Percentiles rank a stretch among this genome's conserved stretches.
Evolutionary conservation across 2,329 filamentous ascomycete genomes (phyloP).

Genomic region (Cyclaneusma minus): DNA sequence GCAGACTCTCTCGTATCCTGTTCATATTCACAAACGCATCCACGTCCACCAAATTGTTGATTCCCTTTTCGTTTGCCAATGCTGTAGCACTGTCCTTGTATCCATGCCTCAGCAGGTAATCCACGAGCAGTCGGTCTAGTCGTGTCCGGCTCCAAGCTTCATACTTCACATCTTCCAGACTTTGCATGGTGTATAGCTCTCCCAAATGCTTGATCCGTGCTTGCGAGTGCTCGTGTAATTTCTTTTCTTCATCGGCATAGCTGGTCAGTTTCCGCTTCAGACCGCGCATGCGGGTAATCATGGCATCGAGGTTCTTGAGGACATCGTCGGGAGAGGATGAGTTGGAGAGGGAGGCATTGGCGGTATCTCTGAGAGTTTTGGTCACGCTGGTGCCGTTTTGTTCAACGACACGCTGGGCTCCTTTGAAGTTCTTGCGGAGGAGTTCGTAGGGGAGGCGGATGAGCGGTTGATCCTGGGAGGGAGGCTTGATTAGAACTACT

Average conservation of each 20-base stretch:
- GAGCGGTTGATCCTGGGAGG: constrained; percentile 70
- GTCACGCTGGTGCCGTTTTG: constrained; percentile 50
- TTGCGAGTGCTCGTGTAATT: constrained; percentile 58
- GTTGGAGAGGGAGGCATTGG: constrained; percentile 50
- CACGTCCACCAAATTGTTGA: constrained; percentile 73
- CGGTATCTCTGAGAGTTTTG: constrained; percentile 43
- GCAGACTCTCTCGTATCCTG: constrained; percentile 58
- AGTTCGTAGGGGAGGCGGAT: constrained; percentile 87
- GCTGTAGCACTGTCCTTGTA: constrained; percentile 64
- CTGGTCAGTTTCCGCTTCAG: constrained; percentile 75
- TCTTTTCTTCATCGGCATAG: constrained; percentile 65
- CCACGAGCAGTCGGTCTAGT: constrained; percentile 75
- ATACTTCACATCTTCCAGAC: constrained; percentile 82
- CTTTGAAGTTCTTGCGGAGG: constrained; percentile 85
- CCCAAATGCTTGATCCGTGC: constrained; percentile 69
- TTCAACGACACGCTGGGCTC: constrained; percentile 62
- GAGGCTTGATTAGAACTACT: constrained; percentile 8
- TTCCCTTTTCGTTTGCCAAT: constrained; percentile 59
- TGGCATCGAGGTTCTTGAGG: constrained; percentile 67
- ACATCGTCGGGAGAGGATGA: constrained; percentile 51
- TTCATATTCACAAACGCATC: constrained; percentile 76
- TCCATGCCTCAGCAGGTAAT: constrained; percentile 76
- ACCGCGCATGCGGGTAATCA: constrained; percentile 71
- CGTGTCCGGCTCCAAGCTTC: constrained; percentile 75
- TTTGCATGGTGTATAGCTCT: constrained; percentile 64